phyloP scores from a whole-genome alignment of 176 grass and related monocot genomes.

The Paspalum vaginatum region DNA sequence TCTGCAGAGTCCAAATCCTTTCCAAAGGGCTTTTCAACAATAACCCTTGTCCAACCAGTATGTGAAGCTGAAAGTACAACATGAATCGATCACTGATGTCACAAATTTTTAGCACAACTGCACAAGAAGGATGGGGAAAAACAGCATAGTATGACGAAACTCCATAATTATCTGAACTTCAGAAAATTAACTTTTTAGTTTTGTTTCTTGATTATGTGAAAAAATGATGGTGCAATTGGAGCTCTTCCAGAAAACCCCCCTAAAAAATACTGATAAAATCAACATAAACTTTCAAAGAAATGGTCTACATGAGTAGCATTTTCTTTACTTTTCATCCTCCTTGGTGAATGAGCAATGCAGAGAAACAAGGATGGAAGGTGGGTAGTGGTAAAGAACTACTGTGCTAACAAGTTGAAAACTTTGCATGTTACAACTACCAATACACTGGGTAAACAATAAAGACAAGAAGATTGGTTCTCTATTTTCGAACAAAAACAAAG shows the following conservation, averaged over 20 bases:
- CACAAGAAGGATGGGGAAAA: neutral
- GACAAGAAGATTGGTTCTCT: neutral
- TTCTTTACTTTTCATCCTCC: neutral
- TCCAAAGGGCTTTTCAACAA: conserved; percentile 94
- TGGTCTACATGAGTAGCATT: neutral
- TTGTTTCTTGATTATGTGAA: neutral
- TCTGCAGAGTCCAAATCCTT: conserved; percentile 84
- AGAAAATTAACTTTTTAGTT: neutral
- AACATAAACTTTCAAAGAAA: conserved; percentile 5
- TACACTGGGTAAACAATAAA: neutral
- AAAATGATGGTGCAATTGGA: neutral
- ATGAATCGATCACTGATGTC: conserved; percentile 14
- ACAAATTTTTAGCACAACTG: neutral
- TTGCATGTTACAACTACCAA: too few relatives aligned
- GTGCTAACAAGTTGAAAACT: neutral
- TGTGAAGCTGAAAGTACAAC: conserved; percentile 55
- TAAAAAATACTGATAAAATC: neutral
- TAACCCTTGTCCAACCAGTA: conserved; percentile 78
- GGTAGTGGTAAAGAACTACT: too few relatives aligned
- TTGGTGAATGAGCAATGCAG: neutral
- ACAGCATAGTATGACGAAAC: conserved; percentile 16
- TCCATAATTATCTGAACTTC: neutral
- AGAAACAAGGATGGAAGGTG: too few relatives aligned
- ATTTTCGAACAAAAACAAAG: neutral
- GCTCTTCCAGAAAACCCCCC: neutral